Conservation (phyloP, 2,329 filamentous ascomycete species). For the Zelopaecilomyces penicillatus region DNA sequence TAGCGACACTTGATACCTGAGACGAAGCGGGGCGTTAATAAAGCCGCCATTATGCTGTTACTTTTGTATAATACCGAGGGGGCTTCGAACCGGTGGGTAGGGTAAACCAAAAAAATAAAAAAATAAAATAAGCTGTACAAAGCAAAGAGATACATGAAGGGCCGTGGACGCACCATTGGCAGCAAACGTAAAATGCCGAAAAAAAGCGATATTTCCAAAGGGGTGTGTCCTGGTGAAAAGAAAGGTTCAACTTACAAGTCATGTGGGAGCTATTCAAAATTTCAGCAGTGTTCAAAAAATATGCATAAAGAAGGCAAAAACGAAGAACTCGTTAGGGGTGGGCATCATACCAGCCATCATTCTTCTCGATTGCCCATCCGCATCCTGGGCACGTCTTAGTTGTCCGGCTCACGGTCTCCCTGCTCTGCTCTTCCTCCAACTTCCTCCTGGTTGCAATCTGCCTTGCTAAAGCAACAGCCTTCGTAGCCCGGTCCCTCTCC, state of each 20-base stretch:
- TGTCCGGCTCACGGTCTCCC: constrained; percentile 17
- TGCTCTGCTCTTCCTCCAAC: constrained; percentile 27
- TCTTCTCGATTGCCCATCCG: constrained; percentile 31
- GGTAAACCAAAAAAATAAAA: too few species aligned
- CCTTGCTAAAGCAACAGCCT: constrained; percentile 19
- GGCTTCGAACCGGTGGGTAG: too few species aligned
- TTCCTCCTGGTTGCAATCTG: constrained; percentile 20
- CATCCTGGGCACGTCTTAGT: constrained; percentile 33
- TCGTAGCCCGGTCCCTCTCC: constrained; percentile 16
- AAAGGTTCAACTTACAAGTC: constrained; percentile 28
- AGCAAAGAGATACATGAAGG: too few species aligned
- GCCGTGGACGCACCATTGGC: neutral
- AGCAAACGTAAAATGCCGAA: neutral
- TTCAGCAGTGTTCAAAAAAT: constrained; percentile 14
- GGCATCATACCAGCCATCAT: constrained; percentile 30
- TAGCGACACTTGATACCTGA: constrained; percentile 26
- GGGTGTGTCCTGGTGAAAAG: neutral
- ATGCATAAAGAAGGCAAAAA: neutral
- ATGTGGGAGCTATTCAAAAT: constrained; percentile 26
- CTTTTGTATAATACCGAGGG: too few species aligned
- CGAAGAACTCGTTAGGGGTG: neutral
- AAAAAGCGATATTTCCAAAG: neutral
- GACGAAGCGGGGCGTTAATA: neutral
- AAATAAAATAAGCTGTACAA: too few species aligned
- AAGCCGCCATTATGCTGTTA: too few species aligned